Evolutionary conservation across 768 basidiomycete species (phyloP).

Genomic region (Dictyophora rubrovolvata): DNA sequence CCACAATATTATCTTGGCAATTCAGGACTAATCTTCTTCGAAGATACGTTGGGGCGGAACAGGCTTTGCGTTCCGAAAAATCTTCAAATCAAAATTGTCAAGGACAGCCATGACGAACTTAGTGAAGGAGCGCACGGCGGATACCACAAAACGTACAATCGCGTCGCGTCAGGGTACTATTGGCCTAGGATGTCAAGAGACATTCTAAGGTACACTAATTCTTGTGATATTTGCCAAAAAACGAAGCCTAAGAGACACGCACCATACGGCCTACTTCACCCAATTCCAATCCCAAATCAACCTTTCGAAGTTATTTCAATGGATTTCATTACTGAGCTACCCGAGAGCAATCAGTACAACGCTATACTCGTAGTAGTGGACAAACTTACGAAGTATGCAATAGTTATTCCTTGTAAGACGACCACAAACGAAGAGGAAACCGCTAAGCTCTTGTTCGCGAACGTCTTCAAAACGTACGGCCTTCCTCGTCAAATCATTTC

Average conservation of each 20-base stretch:
- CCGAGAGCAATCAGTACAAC: slow-evolving; percentile 13
- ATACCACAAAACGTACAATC: slow-evolving; percentile 10
- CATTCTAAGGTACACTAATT: slow-evolving; percentile 18
- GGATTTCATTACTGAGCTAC: slow-evolving; percentile 20
- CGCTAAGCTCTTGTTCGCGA: slow-evolving; percentile 23
- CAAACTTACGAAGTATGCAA: slow-evolving; percentile 23
- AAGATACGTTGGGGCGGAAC: too few species aligned
- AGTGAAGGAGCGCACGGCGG: slow-evolving; percentile 15
- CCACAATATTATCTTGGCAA: slow-evolving; percentile 6
- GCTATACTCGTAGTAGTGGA: slow-evolving; percentile 16
- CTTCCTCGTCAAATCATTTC: neutral
- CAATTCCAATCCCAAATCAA: neutral
- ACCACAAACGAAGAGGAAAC: slow-evolving; percentile 21
- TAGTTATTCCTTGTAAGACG: slow-evolving; percentile 30
- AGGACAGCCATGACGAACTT: slow-evolving; percentile 12
- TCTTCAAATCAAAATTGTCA: neutral
- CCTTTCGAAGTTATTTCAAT: slow-evolving; percentile 18
- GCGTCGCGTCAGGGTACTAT: slow-evolving; percentile 14
- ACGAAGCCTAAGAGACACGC: too few species aligned
- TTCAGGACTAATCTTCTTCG: neutral
- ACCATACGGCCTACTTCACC: too few species aligned
- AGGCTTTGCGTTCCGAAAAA: slow-evolving; percentile 10
- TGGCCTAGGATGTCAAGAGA: slow-evolving; percentile 20
- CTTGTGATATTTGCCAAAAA: slow-evolving; percentile 19
- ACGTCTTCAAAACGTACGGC: neutral